Base-by-base conservation (phyloP, 495 filamentous ascomycete genomes). In the Trichoderma orchidacearum region DNA sequence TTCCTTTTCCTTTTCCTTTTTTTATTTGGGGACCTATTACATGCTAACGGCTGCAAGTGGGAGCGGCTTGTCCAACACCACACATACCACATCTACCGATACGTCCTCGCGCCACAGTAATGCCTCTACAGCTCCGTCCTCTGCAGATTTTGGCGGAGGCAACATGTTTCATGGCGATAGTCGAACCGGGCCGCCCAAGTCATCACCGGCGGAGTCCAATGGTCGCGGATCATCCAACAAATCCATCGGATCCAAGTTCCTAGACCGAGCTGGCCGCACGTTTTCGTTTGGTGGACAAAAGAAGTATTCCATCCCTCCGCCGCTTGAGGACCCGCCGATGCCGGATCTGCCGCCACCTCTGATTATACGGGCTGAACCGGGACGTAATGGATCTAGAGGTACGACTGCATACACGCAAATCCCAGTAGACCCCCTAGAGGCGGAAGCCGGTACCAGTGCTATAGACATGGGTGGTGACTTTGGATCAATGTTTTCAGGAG, bases 351-450 rank as follows among this genome's bases (percentile, higher is more conserved):
- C 74, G 11, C 62, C 73, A 27, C 64, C 66, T 21, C 68, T 70
- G 5, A 51, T 52, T 3, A 60, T 58, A 50, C 62, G 61, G n/a
- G 65, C 66, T 15, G 41, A 48, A 25, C 21, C 41, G 15, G 41
- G 41, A 48, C 41, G 41, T 9, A 25, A 18, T 48, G 41, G 41
- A 48, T 48, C 41, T 48, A 69, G 75, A 56, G 68, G 65, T 35
- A 68, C 66, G 60, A 81, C 63, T 48, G 63, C 62, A 58, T 78
- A 84, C 12, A 78, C 80, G 12, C 63, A 73, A 9, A 86, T 80
- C 62, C 89, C 86, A 3, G 77, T 85, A 12, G 88, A 83, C 1
- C 84, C 87, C 85, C 85, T 13, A 83, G 81, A 59, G 67, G 89
- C 27, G 72, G 81, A n/a, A 75, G 82, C 21, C 30, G 70, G 76